Base-by-base conservation (phyloP, 2,329 filamentous ascomycete genomes). In the Pestalotiopsis sp. region DNA sequence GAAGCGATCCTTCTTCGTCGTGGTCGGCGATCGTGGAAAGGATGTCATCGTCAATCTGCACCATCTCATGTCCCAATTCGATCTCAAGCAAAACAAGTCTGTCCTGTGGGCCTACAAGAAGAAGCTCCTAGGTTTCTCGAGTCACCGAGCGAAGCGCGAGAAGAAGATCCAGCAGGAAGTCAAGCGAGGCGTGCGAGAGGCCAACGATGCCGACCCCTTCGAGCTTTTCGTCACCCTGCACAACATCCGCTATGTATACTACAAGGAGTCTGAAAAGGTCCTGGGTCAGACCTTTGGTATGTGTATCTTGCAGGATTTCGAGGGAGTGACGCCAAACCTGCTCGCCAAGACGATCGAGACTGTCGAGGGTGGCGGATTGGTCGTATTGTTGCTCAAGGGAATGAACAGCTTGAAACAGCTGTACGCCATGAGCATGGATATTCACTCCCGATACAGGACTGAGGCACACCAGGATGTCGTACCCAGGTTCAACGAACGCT, bases 261-360 rank as follows among this genome's bases (percentile, higher is more conserved):
- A 99, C 86, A 99, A 99, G 83, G 96, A 99, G 84, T 98, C 96
- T 36, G 96, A 99, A 77, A 98, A 98, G 86, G 98, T 99, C 78
- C 83, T 98, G 68, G 96, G 96, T 79, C 97, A 98, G 81, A 99
- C 96, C 58, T 99, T 96, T 78, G 95, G 95, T 78, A 98, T 98
- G 94, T 98, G 94, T 80, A 97, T 99, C 72, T 84, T 99, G 74
- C 96, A 99, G 81, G 96, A 99, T 78, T 99, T 99, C 76, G 96
- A 99, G 82, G 96, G 95, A 56, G 89, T 99, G 74, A 99, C 96
- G 11, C 96, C 96, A n/a, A 99, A 99, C 78, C 87, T 98, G 72
- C 88, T 99, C 39, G 96, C 96, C 25, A 90, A 95, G 71, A 98
- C 95, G 1, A 94, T 99, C 74, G 97, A 99, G 83, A 99, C 97